These are phyloP conservation scores for Sideroxylon spinosum DNA, from an alignment of 179 eudicot genomes.

Conservation along the genomic window DNA sequence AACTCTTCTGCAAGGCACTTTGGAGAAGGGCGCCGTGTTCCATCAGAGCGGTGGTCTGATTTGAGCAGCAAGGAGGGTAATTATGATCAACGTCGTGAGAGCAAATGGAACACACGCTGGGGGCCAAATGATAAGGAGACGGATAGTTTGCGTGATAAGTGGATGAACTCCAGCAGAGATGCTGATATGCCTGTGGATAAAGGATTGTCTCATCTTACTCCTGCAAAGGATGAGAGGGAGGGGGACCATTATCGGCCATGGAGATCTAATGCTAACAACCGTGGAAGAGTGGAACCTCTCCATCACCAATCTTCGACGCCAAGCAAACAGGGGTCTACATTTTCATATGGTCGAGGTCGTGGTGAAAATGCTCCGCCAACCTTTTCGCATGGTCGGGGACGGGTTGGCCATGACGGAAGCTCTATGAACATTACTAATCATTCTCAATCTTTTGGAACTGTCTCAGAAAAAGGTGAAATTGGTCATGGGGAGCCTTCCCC, in stretches of 20 bases:
- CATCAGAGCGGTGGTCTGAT: conserved; percentile 67
- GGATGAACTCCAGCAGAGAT: conserved; percentile 54
- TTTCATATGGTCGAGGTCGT: conserved; percentile 82
- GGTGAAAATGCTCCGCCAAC: conserved; percentile 51
- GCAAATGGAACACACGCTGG: conserved; percentile 96
- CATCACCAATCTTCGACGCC: conserved; percentile 43
- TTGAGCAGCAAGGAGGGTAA: conserved; percentile 50
- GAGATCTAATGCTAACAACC: conserved; percentile 64
- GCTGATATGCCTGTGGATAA: conserved; percentile 54
- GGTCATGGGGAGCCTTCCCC: conserved; percentile 45
- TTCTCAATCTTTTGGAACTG: conserved; percentile 31
- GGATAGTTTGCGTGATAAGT: conserved; percentile 47
- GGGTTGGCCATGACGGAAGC: conserved; percentile 38
- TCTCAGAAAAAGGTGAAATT: conserved; percentile 51
- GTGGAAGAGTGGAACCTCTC: conserved; percentile 63
- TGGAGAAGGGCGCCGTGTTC: conserved; percentile 73
- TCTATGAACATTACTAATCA: conserved; percentile 25
- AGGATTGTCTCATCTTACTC: conserved; percentile 44
- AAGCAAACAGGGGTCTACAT: conserved; percentile 50
- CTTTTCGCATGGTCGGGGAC: conserved; percentile 65
- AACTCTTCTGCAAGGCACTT: conserved; percentile 42
- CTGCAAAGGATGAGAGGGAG: conserved; percentile 72
- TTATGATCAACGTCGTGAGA: conserved; percentile 74
- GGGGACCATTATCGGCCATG: conserved; percentile 74
- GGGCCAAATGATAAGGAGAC: conserved; percentile 77